phyloP scores from a whole-genome alignment of 75 land plant genomes.

The Picea sitchensis region DNA sequence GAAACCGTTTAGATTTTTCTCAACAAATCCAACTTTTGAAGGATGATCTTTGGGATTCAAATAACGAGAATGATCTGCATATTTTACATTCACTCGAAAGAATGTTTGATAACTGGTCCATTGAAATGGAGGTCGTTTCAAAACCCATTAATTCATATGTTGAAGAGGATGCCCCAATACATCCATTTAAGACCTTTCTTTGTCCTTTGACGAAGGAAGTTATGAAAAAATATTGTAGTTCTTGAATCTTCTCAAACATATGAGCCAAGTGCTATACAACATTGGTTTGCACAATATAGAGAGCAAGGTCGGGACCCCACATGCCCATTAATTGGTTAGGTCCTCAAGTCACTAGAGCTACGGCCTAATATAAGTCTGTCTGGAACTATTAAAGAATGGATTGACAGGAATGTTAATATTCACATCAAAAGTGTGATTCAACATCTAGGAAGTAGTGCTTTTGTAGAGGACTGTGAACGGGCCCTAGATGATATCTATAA shows the following conservation, averaged over 20 bases:
- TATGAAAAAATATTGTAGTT: conserved; percentile 55
- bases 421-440: conserved; percentile 30
- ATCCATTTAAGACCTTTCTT: conserved; percentile 36
- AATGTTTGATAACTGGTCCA: conserved; percentile 26
- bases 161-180: conserved; percentile 32
- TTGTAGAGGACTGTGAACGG: conserved; percentile 22
- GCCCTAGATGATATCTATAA: conserved; percentile 38
- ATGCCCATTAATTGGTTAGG: conserved; percentile 59
- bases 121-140: conserved; percentile 5
- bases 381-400: conserved; percentile 65
- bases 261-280: conserved; percentile 48
- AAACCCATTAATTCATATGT: not conserved
- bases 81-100: conserved; percentile 29
- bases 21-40: conserved; percentile 40
- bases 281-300: conserved; percentile 51
- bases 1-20: conserved; percentile 23
- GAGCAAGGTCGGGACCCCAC: conserved; percentile 46
- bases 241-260: conserved; percentile 44
- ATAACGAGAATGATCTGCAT: conserved; percentile 19
- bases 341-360: conserved; percentile 26
- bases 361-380: conserved; percentile 47
- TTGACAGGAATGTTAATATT: conserved; percentile 37
- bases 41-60: conserved; percentile 25
- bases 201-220: conserved; percentile 59
- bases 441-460: conserved; percentile 15